Conservation (phyloP, 2,329 filamentous ascomycete species). For the Westerdykella aurantiaca region DNA sequence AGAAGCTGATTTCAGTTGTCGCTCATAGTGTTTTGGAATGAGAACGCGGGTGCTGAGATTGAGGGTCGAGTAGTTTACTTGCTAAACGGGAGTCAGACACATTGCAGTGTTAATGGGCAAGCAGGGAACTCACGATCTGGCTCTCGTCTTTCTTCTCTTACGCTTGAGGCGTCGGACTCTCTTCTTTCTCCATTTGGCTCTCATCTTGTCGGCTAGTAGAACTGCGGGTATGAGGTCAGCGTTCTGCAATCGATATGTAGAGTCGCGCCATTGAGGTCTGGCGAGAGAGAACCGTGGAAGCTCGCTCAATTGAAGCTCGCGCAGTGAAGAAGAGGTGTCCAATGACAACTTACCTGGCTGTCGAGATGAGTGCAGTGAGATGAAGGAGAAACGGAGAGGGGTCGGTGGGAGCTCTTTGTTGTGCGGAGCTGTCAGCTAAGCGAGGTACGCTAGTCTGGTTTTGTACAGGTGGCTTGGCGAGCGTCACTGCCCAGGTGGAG, state of each 20-base stretch:
- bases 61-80: conserved; percentile 47
- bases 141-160: conserved; percentile 99
- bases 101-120: neutral
- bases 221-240: conserved; percentile 22
- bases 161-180: conserved; percentile 97
- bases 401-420: conserved; percentile 5
- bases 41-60: conserved; percentile 30
- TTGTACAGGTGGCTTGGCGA: conserved; percentile 1
- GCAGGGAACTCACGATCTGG: conserved; percentile 70
- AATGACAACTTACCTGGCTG: conserved; percentile 36
- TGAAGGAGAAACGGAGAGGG: conserved; percentile 29
- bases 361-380: conserved; percentile 41
- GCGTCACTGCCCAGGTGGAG: neutral
- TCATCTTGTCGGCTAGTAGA: conserved; percentile 53
- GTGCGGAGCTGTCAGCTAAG: conserved; percentile 23
- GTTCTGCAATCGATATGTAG: neutral
- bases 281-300: neutral
- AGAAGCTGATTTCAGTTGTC: conserved; percentile 10
- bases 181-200: conserved; percentile 99
- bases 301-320: conserved; percentile 17
- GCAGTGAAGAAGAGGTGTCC: neutral
- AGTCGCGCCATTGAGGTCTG: neutral
- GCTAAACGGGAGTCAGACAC: conserved; percentile 25
- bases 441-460: conserved; percentile 1
- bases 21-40: conserved; percentile 15